Base-by-base conservation (phyloP, 805 yeast species). In the Saturnispora sanitii region DNA sequence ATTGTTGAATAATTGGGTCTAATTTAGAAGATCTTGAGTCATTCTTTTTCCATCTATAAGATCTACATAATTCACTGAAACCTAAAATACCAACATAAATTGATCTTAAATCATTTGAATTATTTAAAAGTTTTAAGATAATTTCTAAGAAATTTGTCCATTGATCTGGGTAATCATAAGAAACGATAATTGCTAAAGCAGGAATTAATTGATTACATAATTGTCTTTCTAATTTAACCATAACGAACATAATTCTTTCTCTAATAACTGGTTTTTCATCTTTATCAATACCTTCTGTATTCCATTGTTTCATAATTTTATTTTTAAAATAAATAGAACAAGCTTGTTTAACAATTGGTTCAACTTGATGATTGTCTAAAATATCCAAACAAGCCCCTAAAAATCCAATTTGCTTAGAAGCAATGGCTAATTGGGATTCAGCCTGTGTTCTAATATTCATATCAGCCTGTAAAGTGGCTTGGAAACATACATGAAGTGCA, bases 311-410 rank as follows among this genome's bases (percentile, higher is more conserved):
- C 11, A 70, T 60, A 15, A 87, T 68, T 42, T 77, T 68, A 59
- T 90, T 92, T 56, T 90, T 90, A 62, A 90, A 77, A 59, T 78
- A 88, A 19, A 90, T 79, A 0, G 94, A 92, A 21, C 95, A 83
- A 7, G 95, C 86, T 42, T 77, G 70, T 50, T 80, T 75, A 38
- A 84, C 71, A 22, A 69, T 72, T 1, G 69, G 66, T 16, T 75
- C 65, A 9, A 73, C 76, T 15, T 70, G 73, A 6, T 61, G 61
- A 17, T 75, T 71, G 15, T 71, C 56, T 16, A 86, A 68, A 38
- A 87, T 79, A 54, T 84, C 90, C 35, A 90, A 64, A 58, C 95
- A 83, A 2, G 90, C 88, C 4, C 82, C 82, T 30, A 85, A 62
- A 54, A 88, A 88, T 4, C 94, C 95, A 1, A 82, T 75, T 3